Percentiles rank a stretch among this genome's conserved stretches.
Conservation (phyloP, 805 yeast genomes). For the Kodamaea restingae region DNA sequence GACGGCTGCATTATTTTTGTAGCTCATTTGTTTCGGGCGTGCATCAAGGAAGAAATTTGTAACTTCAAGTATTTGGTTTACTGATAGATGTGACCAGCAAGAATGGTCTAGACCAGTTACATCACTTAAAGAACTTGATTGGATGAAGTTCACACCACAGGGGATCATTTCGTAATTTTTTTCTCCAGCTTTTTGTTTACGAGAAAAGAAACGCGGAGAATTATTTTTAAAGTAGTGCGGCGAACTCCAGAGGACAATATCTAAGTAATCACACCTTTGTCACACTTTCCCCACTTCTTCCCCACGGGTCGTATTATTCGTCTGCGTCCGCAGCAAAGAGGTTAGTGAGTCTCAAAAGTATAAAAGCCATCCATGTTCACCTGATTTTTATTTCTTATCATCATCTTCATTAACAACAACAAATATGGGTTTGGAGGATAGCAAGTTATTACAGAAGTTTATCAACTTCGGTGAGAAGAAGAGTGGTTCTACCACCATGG, state of each 20-base stretch:
- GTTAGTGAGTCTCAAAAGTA: too few species aligned
- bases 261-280: neutral
- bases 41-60: too few species aligned
- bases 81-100: too few species aligned
- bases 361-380: neutral
- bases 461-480: constrained; percentile 45
- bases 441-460: constrained; percentile 26
- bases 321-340: too few species aligned
- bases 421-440: constrained; percentile 39
- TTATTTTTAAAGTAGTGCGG: too few species aligned
- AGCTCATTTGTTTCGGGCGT: too few species aligned
- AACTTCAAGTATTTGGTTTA: too few species aligned
- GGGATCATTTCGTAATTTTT: too few species aligned
- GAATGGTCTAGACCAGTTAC: too few species aligned
- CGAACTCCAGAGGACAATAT: neutral
- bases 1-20: neutral
- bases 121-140: too few species aligned
- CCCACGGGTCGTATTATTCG: neutral
- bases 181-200: neutral
- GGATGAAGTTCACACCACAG: too few species aligned
- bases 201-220: neutral
- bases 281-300: constrained; percentile 3
- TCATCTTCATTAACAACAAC: neutral
- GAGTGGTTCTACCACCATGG: constrained; percentile 42
- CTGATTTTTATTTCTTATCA: neutral